phyloP scores from a whole-genome alignment of 331 rosid species.

The Quercus phellos region DNA sequence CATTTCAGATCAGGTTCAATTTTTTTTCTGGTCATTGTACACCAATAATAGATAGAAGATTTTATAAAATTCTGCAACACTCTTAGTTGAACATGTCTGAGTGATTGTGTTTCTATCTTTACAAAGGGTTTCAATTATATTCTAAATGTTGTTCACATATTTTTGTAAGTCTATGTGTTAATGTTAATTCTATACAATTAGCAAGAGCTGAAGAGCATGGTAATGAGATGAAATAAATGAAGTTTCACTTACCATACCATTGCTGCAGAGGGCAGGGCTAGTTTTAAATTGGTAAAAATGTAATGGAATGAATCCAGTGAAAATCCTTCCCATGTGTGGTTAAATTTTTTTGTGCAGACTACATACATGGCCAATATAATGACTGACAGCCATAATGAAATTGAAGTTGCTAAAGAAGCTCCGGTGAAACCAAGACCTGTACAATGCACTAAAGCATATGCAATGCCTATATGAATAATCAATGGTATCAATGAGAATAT shows the following conservation, averaged over 20 bases:
- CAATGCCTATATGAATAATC: slow-evolving; percentile 39
- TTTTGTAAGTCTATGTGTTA: neutral
- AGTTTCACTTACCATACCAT: slow-evolving; percentile 67
- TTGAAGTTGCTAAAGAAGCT: slow-evolving; percentile 58
- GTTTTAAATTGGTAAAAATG: slow-evolving; percentile 43
- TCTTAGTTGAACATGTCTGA: neutral
- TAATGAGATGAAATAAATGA: neutral
- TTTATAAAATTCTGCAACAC: neutral
- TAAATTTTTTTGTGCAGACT: slow-evolving; percentile 34
- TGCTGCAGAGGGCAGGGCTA: slow-evolving; percentile 71
- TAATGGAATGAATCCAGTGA: slow-evolving; percentile 44
- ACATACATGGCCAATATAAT: slow-evolving; percentile 37
- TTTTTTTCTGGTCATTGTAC: neutral
- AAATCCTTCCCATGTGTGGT: slow-evolving; percentile 68
- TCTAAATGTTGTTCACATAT: neutral
- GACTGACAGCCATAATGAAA: slow-evolving; percentile 60
- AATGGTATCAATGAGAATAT: slow-evolving; percentile 47
- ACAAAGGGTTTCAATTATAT: neutral
- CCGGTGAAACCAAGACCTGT: slow-evolving; percentile 47
- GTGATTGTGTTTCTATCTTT: neutral
- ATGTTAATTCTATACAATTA: neutral
- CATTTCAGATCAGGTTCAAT: neutral
- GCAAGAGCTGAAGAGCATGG: too few species aligned
- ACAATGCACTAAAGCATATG: slow-evolving; percentile 49
- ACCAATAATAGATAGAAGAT: neutral